Base-by-base conservation (phyloP, 108 stramenopile species). In the Cylindrotheca closterium region DNA sequence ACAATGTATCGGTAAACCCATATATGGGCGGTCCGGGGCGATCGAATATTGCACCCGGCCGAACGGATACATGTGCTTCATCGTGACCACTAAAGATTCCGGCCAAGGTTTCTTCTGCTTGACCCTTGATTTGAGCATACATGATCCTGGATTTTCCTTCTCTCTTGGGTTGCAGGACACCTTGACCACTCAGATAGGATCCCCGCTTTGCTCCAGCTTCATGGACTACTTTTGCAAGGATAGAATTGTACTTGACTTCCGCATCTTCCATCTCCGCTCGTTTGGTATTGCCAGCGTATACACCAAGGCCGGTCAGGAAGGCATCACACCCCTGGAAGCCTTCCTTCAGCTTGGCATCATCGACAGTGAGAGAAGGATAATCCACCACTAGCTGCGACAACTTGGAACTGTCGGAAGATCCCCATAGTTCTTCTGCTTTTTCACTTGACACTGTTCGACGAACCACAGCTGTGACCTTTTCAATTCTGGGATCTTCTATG, bases 91-190 rank as follows among this genome's bases (percentile, higher is more conserved):
- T 42, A n/a, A 51, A 51, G 18, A 51, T 5, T n/a, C 5, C 22
- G 7, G 51, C 51, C 51, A 51, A 51, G n/a, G 18, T 7, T 23
- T 51, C 51, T 51, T 51, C 51, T 22, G 51, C 22, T 17, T n/a
- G 51, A 17, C 51, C 51, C 19, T 51, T 51, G 18, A 23, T 7
- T 17, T n/a, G 51, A n/a, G 18, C 51, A 21, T 17, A 51, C 51
- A 51, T 51, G 51, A n/a, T 7, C 51, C 4, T 22, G 51, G 51
- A 7, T 21, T n/a, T 51, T 5, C 51, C 51, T 51, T 51, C 51
- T 51, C 5, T 22, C 5, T 7, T n/a, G 18, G 51, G 51, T 21
- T 51, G 51, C 19, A 17, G 7, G 51, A 51, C 51, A n/a, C 51
- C 51, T 7, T 23, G 21, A 23, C 51, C 51, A n/a, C 21, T 22